These are phyloP conservation scores for Fusarium verticillioides DNA, from an alignment of 2,329 filamentous ascomycete genomes.

Conservation along the genomic window DNA sequence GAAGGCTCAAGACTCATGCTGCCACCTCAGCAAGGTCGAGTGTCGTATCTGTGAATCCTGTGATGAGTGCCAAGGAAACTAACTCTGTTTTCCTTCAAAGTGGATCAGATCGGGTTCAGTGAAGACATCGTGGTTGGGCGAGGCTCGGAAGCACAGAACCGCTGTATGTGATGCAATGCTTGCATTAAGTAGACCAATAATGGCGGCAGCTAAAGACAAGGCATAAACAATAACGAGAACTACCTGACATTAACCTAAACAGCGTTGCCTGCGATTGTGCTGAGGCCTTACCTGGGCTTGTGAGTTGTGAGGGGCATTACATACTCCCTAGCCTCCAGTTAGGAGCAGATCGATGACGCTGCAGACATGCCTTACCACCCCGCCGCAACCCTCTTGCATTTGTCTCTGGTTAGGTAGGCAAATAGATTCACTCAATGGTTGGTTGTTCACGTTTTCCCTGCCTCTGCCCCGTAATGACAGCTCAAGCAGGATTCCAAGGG, in stretches of 20 bases:
- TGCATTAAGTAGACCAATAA: not conserved
- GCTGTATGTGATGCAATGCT: conserved; percentile 27
- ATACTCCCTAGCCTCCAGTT: conserved; percentile 7
- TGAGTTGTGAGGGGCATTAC: not conserved
- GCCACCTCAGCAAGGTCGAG: conserved; percentile 3
- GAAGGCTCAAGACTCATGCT: not conserved
- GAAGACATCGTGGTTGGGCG: not conserved
- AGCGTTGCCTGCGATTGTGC: conserved; percentile 3
- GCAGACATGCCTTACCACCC: conserved; percentile 29
- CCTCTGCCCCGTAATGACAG: not conserved
- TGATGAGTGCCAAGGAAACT: conserved; percentile 29
- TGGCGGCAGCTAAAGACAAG: conserved; percentile 11
- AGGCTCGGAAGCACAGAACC: not conserved
- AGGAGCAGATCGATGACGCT: conserved; percentile 34
- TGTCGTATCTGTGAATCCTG: not conserved
- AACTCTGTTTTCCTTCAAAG: conserved; percentile 4
- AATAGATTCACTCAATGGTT: not conserved
- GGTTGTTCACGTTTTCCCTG: conserved; percentile 8
- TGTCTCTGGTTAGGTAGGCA: not conserved
- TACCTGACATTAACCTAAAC: not conserved
- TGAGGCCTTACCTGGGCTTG: not conserved
- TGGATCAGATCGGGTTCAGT: conserved; percentile 1
- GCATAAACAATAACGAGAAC: not conserved
- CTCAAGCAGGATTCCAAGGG: conserved; percentile 38
- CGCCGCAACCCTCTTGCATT: conserved; percentile 21